Evolutionary conservation across 306 rosid species (phyloP).

Genomic region (Dalbergia cultrata): DNA sequence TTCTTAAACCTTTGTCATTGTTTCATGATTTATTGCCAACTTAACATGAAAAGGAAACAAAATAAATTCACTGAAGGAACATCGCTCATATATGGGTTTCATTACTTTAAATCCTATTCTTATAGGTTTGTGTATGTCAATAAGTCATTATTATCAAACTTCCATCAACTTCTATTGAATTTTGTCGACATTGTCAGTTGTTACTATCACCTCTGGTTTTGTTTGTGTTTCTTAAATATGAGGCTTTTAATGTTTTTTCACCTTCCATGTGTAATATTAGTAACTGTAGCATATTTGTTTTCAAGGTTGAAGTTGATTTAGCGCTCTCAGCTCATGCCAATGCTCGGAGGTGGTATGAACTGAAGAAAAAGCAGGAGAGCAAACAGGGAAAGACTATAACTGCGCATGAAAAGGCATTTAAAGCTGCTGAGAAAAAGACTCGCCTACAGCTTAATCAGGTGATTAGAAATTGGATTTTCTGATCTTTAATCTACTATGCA

Average conservation of each 20-base stretch:
- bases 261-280: conserved; percentile 31
- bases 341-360: conserved; percentile 95
- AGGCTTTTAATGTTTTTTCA: conserved; percentile 20
- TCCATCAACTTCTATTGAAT: neutral
- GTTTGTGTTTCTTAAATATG: conserved; percentile 10
- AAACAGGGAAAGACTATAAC: conserved; percentile 93
- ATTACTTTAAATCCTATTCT: conserved; percentile 14
- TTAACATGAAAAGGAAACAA: conserved; percentile 9
- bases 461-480: conserved; percentile 40
- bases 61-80: conserved; percentile 22
- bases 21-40: conserved; percentile 8
- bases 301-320: conserved; percentile 92
- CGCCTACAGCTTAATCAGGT: conserved; percentile 94
- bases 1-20: conserved; percentile 24
- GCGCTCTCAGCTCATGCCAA: conserved; percentile 96
- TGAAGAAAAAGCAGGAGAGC: conserved; percentile 93
- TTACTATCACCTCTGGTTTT: no score
- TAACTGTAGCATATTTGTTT: conserved; percentile 27
- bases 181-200: no score
- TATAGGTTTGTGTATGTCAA: conserved; percentile 20
- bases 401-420: conserved; percentile 96
- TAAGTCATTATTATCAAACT: neutral
- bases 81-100: conserved; percentile 7
- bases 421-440: conserved; percentile 98
- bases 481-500: conserved; percentile 25